Conservation (phyloP, 495 filamentous ascomycete species). For the Physcia stellaris region DNA sequence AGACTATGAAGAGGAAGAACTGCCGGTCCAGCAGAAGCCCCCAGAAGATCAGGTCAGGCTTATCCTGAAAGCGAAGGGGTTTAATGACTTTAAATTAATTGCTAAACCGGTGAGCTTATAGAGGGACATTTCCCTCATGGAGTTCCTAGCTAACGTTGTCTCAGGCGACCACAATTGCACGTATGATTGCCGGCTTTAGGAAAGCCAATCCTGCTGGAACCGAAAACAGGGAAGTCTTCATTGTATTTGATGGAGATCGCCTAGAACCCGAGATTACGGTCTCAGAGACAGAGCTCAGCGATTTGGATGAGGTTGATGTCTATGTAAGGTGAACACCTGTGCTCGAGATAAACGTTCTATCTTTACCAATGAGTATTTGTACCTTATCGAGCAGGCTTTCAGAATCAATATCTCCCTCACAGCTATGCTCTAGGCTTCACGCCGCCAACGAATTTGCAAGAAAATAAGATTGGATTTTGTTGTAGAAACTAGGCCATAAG, state of each 20-base stretch:
- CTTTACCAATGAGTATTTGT: too few species aligned
- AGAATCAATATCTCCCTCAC: too few species aligned
- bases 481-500: too few species aligned
- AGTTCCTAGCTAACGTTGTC: slow-evolving; percentile 3
- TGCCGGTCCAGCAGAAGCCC: slow-evolving; percentile 14
- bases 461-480: too few species aligned
- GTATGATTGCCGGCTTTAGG: slow-evolving; percentile 40
- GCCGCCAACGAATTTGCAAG: too few species aligned
- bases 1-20: slow-evolving; percentile 14
- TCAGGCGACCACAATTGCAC: slow-evolving; percentile 38
- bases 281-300: slow-evolving; percentile 57
- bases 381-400: too few species aligned
- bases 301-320: slow-evolving; percentile 70
- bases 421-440: too few species aligned
- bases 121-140: not conserved
- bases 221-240: slow-evolving; percentile 39
- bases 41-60: slow-evolving; percentile 38
- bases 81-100: slow-evolving; percentile 41
- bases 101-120: slow-evolving; percentile 35
- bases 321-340: slow-evolving; percentile 26
- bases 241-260: slow-evolving; percentile 72
- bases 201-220: slow-evolving; percentile 26
- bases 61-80: slow-evolving; percentile 42
- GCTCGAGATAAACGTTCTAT: too few species aligned
- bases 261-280: slow-evolving; percentile 51